phyloP scores from a whole-genome alignment of 805 yeast genomes.

The Candida xiaguanensis region DNA sequence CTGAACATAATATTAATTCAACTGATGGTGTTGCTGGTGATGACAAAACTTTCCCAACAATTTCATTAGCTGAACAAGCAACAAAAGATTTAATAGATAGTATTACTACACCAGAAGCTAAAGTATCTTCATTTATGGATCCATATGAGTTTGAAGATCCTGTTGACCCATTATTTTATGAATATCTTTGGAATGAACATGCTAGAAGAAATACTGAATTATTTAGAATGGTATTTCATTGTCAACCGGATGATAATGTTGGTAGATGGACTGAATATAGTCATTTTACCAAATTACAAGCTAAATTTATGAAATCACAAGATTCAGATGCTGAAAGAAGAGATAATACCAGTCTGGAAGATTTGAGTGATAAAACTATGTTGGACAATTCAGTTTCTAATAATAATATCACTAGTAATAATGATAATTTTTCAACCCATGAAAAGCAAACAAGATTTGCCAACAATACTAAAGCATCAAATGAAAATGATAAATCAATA shows the following conservation, averaged over 20 bases:
- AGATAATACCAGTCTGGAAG: neutral
- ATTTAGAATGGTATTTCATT: slow-evolving; percentile 81
- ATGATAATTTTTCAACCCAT: neutral
- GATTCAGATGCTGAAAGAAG: slow-evolving; percentile 19
- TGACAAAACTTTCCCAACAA: slow-evolving; percentile 27
- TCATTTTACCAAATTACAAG: slow-evolving; percentile 54
- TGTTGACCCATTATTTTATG: slow-evolving; percentile 71
- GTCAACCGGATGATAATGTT: slow-evolving; percentile 95
- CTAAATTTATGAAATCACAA: slow-evolving; percentile 50
- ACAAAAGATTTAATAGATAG: slow-evolving; percentile 37
- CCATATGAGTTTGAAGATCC: slow-evolving; percentile 93
- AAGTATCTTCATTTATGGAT: slow-evolving; percentile 57
- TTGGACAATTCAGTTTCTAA: slow-evolving; percentile 7
- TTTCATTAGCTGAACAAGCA: slow-evolving; percentile 42
- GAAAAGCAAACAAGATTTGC: slow-evolving; percentile 4
- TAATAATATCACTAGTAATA: slow-evolving; percentile 5
- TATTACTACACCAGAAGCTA: slow-evolving; percentile 34
- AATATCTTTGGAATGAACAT: slow-evolving; percentile 78
- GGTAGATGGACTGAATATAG: slow-evolving; percentile 87
- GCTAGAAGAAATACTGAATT: slow-evolving; percentile 82
- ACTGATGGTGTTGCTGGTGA: slow-evolving; percentile 3
- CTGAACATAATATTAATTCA: slow-evolving; percentile 1
- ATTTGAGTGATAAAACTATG: slow-evolving; percentile 4
- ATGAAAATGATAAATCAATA: neutral
- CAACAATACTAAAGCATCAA: slow-evolving; percentile 8